Percentiles rank a stretch among this genome's conserved stretches.
Conservation (phyloP, 768 basidiomycete species). For the Suillus weaverae region DNA sequence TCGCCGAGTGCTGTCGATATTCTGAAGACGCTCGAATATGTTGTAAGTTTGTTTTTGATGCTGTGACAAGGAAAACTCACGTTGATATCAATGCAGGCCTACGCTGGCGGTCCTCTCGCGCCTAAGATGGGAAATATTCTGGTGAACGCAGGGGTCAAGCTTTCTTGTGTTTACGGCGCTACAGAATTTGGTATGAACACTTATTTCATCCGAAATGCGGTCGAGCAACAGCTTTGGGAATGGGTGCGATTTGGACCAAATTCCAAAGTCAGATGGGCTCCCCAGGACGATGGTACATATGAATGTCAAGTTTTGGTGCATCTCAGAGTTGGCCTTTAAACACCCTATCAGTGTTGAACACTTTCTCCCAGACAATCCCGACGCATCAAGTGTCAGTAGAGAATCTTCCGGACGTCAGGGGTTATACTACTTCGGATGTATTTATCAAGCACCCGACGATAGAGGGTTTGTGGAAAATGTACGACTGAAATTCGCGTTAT, state of each 20-base stretch:
- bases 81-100: conserved; percentile 25
- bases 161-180: conserved; percentile 38
- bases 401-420: conserved; percentile 40
- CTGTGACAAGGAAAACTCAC: neutral
- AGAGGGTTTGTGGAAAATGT: conserved; percentile 38
- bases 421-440: conserved; percentile 45
- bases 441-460: conserved; percentile 45
- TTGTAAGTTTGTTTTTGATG: conserved; percentile 26
- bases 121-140: conserved; percentile 36
- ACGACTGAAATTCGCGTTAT: conserved; percentile 5
- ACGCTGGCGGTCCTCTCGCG: conserved; percentile 40
- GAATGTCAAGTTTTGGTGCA: conserved; percentile 42
- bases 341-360: neutral
- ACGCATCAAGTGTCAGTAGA: conserved; percentile 15
- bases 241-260: conserved; percentile 32
- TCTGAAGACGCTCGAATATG: conserved; percentile 24
- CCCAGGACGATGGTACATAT: conserved; percentile 34
- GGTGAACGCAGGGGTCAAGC: conserved; percentile 31
- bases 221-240: conserved; percentile 31
- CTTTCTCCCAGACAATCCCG: conserved; percentile 5
- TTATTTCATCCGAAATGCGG: conserved; percentile 14
- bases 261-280: conserved; percentile 27
- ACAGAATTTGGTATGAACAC: conserved; percentile 26
- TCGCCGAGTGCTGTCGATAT: conserved; percentile 24
- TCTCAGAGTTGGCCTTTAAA: neutral